Evolutionary conservation across 768 basidiomycete species (phyloP).

Genomic region (Kwoniella sp.): DNA sequence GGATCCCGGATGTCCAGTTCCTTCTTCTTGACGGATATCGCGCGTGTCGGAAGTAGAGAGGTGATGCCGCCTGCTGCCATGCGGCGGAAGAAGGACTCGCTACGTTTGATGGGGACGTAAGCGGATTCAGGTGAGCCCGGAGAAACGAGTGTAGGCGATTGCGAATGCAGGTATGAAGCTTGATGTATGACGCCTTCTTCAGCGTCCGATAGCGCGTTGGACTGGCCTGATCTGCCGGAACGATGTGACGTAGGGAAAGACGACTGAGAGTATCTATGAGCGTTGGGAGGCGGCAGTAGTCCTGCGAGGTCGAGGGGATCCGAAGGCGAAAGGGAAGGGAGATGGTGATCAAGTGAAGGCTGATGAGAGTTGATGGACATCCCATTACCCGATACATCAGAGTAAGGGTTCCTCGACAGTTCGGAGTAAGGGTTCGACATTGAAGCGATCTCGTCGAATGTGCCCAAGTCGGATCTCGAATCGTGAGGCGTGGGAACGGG

Average conservation of each 20-base stretch:
- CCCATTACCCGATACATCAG: constrained; percentile 23
- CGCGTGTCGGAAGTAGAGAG: constrained; percentile 55
- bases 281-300: constrained; percentile 20
- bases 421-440: constrained; percentile 26
- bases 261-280: constrained; percentile 13
- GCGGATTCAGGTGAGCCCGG: constrained; percentile 61
- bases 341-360: constrained; percentile 56
- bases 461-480: constrained; percentile 45
- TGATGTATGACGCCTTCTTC: constrained; percentile 40
- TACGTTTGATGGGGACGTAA: constrained; percentile 75
- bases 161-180: constrained; percentile 17
- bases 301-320: constrained; percentile 66
- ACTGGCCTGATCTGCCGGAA: constrained; percentile 21
- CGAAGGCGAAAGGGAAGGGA: constrained; percentile 57
- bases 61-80: constrained; percentile 44
- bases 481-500: constrained; percentile 46
- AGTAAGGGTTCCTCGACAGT: constrained; percentile 15
- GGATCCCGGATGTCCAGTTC: constrained; percentile 75
- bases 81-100: constrained; percentile 46
- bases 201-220: constrained; percentile 24
- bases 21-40: constrained; percentile 6
- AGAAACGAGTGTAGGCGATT: constrained; percentile 27
- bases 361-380: constrained; percentile 48
- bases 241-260: constrained; percentile 26
- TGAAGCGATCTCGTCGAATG: constrained; percentile 25